Evolutionary conservation across 306 rosid genomes (phyloP).

Genomic region (Gynostemma pentaphyllum): DNA sequence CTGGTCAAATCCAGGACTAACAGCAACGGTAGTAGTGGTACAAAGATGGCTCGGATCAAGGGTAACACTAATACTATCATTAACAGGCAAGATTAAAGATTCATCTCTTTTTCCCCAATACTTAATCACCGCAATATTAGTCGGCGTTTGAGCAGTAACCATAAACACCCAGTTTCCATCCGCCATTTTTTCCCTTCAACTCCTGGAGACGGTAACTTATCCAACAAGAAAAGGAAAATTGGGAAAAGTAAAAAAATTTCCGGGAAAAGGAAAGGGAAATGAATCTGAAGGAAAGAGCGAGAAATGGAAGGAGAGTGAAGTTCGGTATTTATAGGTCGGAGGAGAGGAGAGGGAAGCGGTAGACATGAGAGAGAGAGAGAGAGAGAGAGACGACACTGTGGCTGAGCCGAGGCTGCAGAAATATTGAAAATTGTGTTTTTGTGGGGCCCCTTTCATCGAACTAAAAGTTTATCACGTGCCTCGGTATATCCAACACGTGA

Average conservation of each 20-base stretch:
- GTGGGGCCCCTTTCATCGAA: too few species aligned
- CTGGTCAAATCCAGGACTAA: conserved; percentile 59
- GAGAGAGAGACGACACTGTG: background rate
- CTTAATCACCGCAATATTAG: conserved; percentile 93
- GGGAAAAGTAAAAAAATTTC: background rate
- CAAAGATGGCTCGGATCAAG: conserved; percentile 91
- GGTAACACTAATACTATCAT: conserved; percentile 91
- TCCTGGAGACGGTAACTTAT: background rate
- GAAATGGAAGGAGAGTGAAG: conserved; percentile 6
- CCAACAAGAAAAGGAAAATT: background rate
- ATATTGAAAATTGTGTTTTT: too few species aligned
- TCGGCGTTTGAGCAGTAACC: conserved; percentile 92
- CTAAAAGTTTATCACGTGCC: too few species aligned
- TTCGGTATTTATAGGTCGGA: background rate
- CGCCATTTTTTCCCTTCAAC: conserved; percentile 27
- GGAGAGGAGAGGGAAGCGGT: background rate
- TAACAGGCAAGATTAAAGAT: conserved; percentile 69
- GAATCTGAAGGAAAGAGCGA: conserved; percentile 16
- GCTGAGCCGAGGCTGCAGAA: too few species aligned
- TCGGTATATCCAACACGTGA: too few species aligned
- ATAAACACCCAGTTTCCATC: conserved; percentile 57
- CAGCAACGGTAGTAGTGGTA: conserved; percentile 92
- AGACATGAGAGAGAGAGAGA: too few species aligned
- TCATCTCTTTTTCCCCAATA: conserved; percentile 99
- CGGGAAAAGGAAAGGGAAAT: conserved; percentile 4